A percentile compares a stretch with the other conserved stretches of the same genome.
Evolutionary conservation across 169 alveolate species (phyloP).

Genomic region (Plasmodium vivax): DNA sequence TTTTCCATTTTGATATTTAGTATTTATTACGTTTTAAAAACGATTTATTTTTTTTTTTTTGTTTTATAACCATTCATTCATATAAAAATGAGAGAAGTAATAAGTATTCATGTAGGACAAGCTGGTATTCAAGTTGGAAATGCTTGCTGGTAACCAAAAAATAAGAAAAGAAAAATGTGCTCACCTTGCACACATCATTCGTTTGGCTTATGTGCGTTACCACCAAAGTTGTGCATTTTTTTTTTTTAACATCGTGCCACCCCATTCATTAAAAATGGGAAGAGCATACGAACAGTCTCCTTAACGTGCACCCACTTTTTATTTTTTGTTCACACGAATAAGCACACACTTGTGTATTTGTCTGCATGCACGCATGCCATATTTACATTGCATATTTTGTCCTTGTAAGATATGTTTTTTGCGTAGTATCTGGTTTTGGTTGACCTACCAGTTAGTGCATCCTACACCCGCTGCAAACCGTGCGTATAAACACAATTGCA

Average conservation of each 20-base stretch:
- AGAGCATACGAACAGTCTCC: not conserved
- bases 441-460: not conserved
- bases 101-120: conserved; percentile 99
- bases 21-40: conserved; percentile 47
- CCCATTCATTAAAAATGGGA: conserved; percentile 3
- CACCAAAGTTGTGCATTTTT: not conserved
- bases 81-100: conserved; percentile 82
- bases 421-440: not conserved
- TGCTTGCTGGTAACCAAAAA: conserved; percentile 76
- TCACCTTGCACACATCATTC: not conserved
- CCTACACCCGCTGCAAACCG: not conserved
- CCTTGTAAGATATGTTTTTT: not conserved
- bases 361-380: not conserved
- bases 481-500: not conserved
- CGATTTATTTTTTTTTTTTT: conserved; percentile 1
- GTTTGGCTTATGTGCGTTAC: not conserved
- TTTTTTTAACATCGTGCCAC: not conserved
- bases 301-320: not conserved
- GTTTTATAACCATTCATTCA: conserved; percentile 20
- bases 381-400: not conserved
- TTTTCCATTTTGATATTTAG: conserved; percentile 4
- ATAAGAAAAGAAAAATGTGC: conserved; percentile 1
- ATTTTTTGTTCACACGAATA: not conserved
- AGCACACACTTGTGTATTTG: not conserved
- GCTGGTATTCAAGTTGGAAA: conserved; percentile 99